Percentiles rank a stretch among this genome's conserved stretches.
phyloP scores from a whole-genome alignment of 2,329 filamentous ascomycete species.

The Curvularia lunata region DNA sequence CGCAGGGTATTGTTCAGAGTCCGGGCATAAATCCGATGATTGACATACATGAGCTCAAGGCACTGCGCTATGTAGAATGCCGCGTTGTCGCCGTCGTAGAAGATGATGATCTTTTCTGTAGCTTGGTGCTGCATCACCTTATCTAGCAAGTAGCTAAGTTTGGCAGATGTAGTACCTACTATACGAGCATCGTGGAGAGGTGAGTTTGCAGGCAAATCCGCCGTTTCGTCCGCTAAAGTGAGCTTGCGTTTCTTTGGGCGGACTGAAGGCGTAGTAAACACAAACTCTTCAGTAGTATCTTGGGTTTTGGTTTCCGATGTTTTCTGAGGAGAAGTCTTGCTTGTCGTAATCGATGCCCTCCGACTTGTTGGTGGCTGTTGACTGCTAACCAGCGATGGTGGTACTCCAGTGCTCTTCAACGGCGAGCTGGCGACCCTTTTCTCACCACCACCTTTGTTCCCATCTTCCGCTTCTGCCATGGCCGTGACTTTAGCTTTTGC shows the following conservation, averaged over 20 bases:
- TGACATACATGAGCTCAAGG: slow-evolving; percentile 72
- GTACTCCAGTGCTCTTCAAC: slow-evolving; percentile 49
- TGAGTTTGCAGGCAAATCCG: slow-evolving; percentile 51
- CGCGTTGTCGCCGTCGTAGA: slow-evolving; percentile 87
- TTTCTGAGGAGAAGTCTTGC: slow-evolving; percentile 33
- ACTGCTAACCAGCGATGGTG: slow-evolving; percentile 48
- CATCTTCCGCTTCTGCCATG: slow-evolving; percentile 31
- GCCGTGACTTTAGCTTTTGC: slow-evolving; percentile 35
- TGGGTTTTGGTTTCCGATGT: neutral
- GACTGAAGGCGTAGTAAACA: slow-evolving; percentile 19
- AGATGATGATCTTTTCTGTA: slow-evolving; percentile 85
- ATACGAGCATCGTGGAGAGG: slow-evolving; percentile 67
- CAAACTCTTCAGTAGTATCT: neutral
- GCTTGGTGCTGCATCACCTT: slow-evolving; percentile 70
- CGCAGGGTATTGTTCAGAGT: slow-evolving; percentile 66
- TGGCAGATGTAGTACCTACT: slow-evolving; percentile 82
- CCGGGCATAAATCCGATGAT: slow-evolving; percentile 71
- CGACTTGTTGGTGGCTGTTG: slow-evolving; percentile 45
- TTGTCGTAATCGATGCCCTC: slow-evolving; percentile 27
- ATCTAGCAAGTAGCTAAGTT: slow-evolving; percentile 84
- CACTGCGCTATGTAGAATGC: slow-evolving; percentile 85
- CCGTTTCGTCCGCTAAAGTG: slow-evolving; percentile 39
- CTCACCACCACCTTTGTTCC: slow-evolving; percentile 17
- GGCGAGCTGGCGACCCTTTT: slow-evolving; percentile 6
- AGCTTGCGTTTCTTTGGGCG: slow-evolving; percentile 42